Evolutionary conservation across 2,329 filamentous ascomycete species (phyloP), one percentile per base, ranked within the genome.

Genomic region (Cercospora sp.): DNA sequence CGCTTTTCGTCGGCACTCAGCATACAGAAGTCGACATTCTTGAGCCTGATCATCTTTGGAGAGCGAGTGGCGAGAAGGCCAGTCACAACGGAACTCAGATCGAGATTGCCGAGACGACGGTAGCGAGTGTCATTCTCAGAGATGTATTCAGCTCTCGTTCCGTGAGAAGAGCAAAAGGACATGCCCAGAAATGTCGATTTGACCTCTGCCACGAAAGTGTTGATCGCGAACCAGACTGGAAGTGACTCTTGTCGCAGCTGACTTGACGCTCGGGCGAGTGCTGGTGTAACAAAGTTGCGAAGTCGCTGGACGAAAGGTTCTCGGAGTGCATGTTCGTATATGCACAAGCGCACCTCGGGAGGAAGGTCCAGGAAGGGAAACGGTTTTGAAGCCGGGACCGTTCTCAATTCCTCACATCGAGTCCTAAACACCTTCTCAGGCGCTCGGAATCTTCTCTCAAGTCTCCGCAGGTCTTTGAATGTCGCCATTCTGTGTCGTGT

Each of bases 211-310:
- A 69, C 71, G 53, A 73, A 74, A 10, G 59, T 67, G 63, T 70
- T 72, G 36, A 51, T 57, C 0, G 64, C 58, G 33, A 73, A 73
- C 67, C 69, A 74, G n/a, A 73, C 53, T 1, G 69, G 71, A 13
- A 73, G 62, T 3, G 69, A 68, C 51, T 74, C 73, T 20, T 62
- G 40, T 10, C 72, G 69, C 5, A 69, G 62, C 36, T 70, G 69
- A n/a, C 23, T 53, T 9, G 64, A 74, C 9, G 67, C 62, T 7
- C 63, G 42, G 26, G 48, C 55, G 1, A 69, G 40, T 3, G 62
- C 61, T 13, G 68, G 65, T 8, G 63, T 53, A 0, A 33, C 40
- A 23, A 66, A 64, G 48, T 42, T 62, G 3, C 58, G 60, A 9
- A 65, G n/a, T 6, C 60, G 63, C 9, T 65, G 45, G 23, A 65